Conservation (phyloP, 2,329 filamentous ascomycete genomes). For the Falciphora oryzae region DNA sequence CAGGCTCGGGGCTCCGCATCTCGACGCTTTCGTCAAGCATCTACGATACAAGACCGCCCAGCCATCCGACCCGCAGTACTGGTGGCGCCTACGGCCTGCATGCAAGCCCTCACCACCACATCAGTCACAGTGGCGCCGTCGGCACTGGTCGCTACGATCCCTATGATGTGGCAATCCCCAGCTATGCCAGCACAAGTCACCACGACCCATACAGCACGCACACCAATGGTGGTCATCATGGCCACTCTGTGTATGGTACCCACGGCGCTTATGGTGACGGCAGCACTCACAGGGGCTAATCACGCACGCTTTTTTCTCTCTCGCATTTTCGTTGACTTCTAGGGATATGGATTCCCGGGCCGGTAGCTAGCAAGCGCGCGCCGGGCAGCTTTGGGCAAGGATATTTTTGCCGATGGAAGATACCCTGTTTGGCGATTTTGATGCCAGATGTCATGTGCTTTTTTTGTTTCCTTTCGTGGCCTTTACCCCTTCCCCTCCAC, state of each 20-base stretch:
- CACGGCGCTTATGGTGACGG: constrained; percentile 4
- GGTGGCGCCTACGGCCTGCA: constrained; percentile 17
- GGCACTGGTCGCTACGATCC: background rate
- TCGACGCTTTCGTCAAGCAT: constrained; percentile 31
- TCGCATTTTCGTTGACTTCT: background rate
- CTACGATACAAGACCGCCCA: constrained; percentile 23
- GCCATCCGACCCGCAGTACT: constrained; percentile 17
- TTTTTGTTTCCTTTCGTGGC: background rate
- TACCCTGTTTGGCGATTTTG: background rate
- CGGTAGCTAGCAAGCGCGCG: background rate
- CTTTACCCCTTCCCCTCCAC: too few relatives aligned
- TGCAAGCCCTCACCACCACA: constrained; percentile 16
- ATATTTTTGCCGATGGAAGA: background rate
- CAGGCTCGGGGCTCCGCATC: constrained; percentile 27
- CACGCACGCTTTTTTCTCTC: background rate
- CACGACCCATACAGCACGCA: background rate
- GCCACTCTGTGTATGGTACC: constrained; percentile 3
- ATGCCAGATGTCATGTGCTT: background rate
- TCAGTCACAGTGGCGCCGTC: background rate
- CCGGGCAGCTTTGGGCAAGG: background rate
- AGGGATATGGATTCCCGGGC: background rate
- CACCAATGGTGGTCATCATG: background rate
- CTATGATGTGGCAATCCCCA: constrained; percentile 1
- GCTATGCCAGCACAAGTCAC: background rate
- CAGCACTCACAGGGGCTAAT: constrained; percentile 1